phyloP scores from a whole-genome alignment of 176 grass and related monocot genomes.

The Luzula sylvatica region DNA sequence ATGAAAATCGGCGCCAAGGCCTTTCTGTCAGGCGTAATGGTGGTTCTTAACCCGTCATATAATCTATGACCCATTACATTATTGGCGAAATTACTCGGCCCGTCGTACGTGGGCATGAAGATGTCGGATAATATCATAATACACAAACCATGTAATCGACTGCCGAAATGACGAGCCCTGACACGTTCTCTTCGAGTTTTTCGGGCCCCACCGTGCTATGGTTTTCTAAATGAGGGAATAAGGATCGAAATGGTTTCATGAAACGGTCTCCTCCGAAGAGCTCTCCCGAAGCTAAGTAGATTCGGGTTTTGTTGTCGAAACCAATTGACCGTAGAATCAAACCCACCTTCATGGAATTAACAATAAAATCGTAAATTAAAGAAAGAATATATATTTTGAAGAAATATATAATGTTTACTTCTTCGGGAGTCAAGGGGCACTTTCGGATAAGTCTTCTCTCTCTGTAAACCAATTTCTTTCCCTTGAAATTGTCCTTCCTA shows the following conservation, averaged over 20 bases:
- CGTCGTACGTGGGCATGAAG: constrained; percentile 94
- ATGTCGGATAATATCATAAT: constrained; percentile 86
- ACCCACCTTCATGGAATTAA: constrained; percentile 50
- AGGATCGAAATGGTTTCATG: constrained; percentile 73
- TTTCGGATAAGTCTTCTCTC: constrained; percentile 73
- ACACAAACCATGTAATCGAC: constrained; percentile 99
- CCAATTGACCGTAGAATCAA: constrained; percentile 60
- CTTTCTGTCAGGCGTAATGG: constrained; percentile 76
- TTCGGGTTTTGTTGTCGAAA: constrained; percentile 71
- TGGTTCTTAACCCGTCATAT: constrained; percentile 82
- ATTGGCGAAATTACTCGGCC: constrained; percentile 97
- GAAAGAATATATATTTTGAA: no score
- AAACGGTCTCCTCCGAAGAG: constrained; percentile 86
- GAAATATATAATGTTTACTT: no score
- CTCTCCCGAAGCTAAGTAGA: constrained; percentile 85
- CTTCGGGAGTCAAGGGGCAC: constrained; percentile 96
- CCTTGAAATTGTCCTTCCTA: constrained; percentile 60
- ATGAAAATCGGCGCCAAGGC: constrained; percentile 80
- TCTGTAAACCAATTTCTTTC: constrained; percentile 53
- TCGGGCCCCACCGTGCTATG: constrained; percentile 62
- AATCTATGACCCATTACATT: constrained; percentile 91
- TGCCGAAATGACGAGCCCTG: constrained; percentile 62
- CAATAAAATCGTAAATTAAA: not conserved
- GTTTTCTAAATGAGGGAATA: constrained; percentile 70
- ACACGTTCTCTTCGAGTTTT: constrained; percentile 69